Base-by-base conservation (phyloP, 2,329 filamentous ascomycete species). In the Trichoderma guizhouense region DNA sequence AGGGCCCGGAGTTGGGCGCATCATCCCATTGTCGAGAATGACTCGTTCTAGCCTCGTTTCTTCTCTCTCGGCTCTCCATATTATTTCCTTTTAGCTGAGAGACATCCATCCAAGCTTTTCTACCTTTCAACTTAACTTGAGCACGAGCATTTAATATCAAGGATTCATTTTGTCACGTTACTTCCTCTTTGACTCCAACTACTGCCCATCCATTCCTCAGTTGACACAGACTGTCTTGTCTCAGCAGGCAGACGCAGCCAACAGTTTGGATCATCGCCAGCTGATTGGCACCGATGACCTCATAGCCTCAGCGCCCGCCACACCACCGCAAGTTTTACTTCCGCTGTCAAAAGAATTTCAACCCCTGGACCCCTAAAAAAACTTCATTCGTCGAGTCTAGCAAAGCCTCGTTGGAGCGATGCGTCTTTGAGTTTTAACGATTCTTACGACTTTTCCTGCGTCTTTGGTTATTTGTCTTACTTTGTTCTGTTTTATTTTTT, bases 271-370 rank as follows among this genome's bases (percentile, higher is more conserved):
- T 12, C 55, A 60, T 61, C 36, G 14, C 34, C 55, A 62, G 67
- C 67, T 51, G 57, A 51, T 53, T 14, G 47, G 32, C 36, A n/a
- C 67, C 69, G 39, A 72, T 72, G 71, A 72, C 71, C 64, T 72
- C 71, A 72, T 72, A 72, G 71, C 51, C 51, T 66, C 58, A 64
- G 32, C 43, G 18, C 24, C 18, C 11, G 57, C 32, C 30, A 62
- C 67, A 61, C 67, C 66, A 69, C 43, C n/a, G 15, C 11, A 55
- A 24, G 43, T 21, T 47, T 30, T 24, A n/a, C n/a, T 55, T 30
- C 32, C 57, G 67, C 67, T 70, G 68, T 70, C 68, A 66, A 69
- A 69, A 18, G n/a, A 51, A 64, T 39, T 53, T 60, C 47, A 63
- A 39, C 68, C 68, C 68, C 68, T 71, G 60, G 68, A 64, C 60